Base-by-base conservation (phyloP, 306 rosid species). In the Spatholobus suberectus region DNA sequence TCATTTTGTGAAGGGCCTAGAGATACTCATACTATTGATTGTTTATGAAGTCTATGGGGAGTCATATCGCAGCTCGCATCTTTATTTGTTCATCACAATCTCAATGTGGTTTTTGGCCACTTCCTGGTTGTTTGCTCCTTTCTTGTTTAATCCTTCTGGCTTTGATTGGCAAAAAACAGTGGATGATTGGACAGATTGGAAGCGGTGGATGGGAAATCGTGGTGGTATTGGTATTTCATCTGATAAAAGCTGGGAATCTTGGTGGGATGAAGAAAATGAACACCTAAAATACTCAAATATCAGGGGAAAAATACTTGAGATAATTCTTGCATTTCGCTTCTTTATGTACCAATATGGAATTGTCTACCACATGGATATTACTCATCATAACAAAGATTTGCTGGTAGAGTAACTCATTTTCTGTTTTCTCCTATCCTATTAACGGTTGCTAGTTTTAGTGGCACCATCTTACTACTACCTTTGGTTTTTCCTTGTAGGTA, bases 91-190 rank as follows among this genome's bases (percentile, higher is more conserved):
- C 89, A 82, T 96, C 92, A 93, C 97, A 71, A 69, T 90, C 82
- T 96, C 98, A 38, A 89, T 94, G 96, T 94, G 97, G 98, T 94
- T 94, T 83, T 90, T 96, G 86, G 95, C 93, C 81, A 74, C 87
- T 76, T 96, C 99, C 41, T 96, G 98, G 99, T 82, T 96, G 88
- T 96, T 96, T 89, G 98, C 98, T 78, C 99, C 99, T n/a, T 96
- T 90, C 79, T 73, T 94, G 84, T 94, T 96, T 87, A 92, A 94
- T 81, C 99, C 99, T 9, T 96, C 97, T 62, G 94, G 95, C 46
- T 96, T 96, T 83, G 98, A 96, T 66, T 96, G 99, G 99, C 99
- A 96, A 89, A 93, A 96, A 80, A 96, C 98, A 11, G 98, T 96
- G 79, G 98, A 96, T 43, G 99, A 96, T 85, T 96, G 98, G 98